Evolutionary conservation across 805 yeast species (phyloP).

Genomic region (Metschnikowia continentalis): DNA sequence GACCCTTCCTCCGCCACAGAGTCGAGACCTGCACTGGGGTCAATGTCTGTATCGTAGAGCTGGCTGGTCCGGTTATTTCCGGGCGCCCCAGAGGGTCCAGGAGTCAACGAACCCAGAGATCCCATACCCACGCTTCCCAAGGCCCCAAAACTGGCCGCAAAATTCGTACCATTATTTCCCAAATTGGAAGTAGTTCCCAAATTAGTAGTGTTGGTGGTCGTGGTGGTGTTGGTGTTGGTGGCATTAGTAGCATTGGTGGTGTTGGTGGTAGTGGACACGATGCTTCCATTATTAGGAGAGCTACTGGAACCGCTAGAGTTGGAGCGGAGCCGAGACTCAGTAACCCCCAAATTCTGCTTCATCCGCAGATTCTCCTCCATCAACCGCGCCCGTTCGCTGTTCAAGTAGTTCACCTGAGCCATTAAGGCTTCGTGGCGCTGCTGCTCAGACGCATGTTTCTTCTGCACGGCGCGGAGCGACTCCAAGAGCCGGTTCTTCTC

Average conservation of each 20-base stretch:
- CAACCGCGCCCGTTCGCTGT: conserved; percentile 43
- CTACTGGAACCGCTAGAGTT: neutral
- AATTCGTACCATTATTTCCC: too few relatives aligned
- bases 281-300: neutral
- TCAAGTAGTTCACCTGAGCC: conserved; percentile 51
- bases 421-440: conserved; percentile 40
- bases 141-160: too few relatives aligned
- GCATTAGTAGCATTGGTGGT: too few relatives aligned
- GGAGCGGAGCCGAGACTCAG: neutral
- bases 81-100: too few relatives aligned
- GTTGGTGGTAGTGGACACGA: neutral
- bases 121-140: too few relatives aligned
- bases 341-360: neutral
- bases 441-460: conserved; percentile 39
- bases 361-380: conserved; percentile 14
- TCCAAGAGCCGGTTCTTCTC: conserved; percentile 30
- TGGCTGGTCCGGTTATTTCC: conserved; percentile 6
- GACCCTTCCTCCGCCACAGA: conserved; percentile 16
- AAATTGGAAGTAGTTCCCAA: too few relatives aligned
- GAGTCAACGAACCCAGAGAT: too few relatives aligned
- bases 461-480: conserved; percentile 36
- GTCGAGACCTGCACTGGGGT: conserved; percentile 8
- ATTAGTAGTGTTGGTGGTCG: too few relatives aligned
- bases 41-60: conserved; percentile 9
- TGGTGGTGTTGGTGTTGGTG: too few relatives aligned